Base-by-base conservation (phyloP, 257 asterid species). In the Schizonepeta tenuifolia region DNA sequence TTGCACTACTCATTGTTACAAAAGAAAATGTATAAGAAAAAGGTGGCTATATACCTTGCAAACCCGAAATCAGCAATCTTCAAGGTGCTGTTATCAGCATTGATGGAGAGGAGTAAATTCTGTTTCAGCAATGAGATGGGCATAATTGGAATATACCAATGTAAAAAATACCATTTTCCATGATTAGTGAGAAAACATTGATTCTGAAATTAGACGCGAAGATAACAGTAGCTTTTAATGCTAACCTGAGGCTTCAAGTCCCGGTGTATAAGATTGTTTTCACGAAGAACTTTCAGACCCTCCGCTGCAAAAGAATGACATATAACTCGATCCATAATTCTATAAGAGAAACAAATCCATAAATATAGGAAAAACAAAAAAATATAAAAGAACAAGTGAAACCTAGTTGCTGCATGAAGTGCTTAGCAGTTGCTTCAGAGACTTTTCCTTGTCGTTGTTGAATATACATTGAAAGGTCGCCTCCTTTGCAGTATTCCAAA, bases 221-320 rank as follows among this genome's bases (percentile, higher is more conserved):
- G 62, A 24, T 22, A 56, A 56, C 9, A 21, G 33, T 38, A 31
- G 68, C 57, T 20, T 55, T 64, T 47, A 47, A 75, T 40, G 72
- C 83, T 63, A 74, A 94, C 99, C 99, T 91, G 99, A 53, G 99
- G 99, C 73, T 94, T 94, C 47, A 94, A 76, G 80, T 94, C 99
- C 71, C 99, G 94, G 68, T 91, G 99, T 64, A 94, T 94, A 43
- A 94, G 79, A 82, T 88, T 88, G 87, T 83, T 84, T 14, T 90
- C 90, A 9, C 95, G 97, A 57, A 94, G 95, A 73, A 91, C 84
- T 79, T 91, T 88, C 75, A 94, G 87, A 74, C 99, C 99, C 58
- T 90, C 84, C 20, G 98, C 99, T 94, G 89, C 79, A 75, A 73
- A 59, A 51, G 50, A 51, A 76, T 20, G 51, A 68, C 8, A 51